Evolutionary conservation across 1,139 yeast species (phyloP), one percentile per base, ranked within the genome.

Genomic region (Zygosaccharomyces pseudobailii): DNA sequence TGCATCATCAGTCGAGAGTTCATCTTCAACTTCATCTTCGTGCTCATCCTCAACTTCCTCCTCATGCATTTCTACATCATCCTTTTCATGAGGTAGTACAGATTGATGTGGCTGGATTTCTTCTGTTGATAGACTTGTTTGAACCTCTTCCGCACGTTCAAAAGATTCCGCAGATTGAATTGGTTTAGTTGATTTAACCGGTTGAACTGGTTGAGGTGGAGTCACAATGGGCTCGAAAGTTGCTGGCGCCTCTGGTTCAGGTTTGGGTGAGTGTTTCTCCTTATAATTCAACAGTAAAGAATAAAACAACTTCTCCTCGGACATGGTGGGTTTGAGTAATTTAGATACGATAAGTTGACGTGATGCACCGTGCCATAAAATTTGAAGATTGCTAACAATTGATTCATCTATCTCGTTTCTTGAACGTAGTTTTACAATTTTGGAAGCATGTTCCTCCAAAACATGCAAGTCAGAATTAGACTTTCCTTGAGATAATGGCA

Each of bases 241-340:
- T n/a, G 25, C 13, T 10, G 36, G 31, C 9, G 23, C 34, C 20
- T 43, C 40, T 20, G 45, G 39, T 22, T 21, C 31, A n/a, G 38
- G 10, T 56, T 49, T 42, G 52, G 53, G 36, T 48, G 59, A 25
- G 46, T 62, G 60, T 41, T 56, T 94, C 57, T 84, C 86, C 55
- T 97, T 78, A 66, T 92, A 92, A 59, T 87, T 83, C 73, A 84
- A 73, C 52, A 92, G 72, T 49, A 94, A 71, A 52, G 88, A 84
- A 68, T 92, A 94, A 58, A 92, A 92, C 47, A 92, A 81, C 71
- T 92, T 94, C 61, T 94, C 98, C 1, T 95, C 80, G 55, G 84
- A 85, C 46, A 81, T 77, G 25, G 73, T 78, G 0, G 79, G 73
- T 2, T 82, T 73, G 42, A 84, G 58, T 37, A 92, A 72, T 50